phyloP scores from a whole-genome alignment of 164 flowering plant species.

The Tetrastigma voinierianum region DNA sequence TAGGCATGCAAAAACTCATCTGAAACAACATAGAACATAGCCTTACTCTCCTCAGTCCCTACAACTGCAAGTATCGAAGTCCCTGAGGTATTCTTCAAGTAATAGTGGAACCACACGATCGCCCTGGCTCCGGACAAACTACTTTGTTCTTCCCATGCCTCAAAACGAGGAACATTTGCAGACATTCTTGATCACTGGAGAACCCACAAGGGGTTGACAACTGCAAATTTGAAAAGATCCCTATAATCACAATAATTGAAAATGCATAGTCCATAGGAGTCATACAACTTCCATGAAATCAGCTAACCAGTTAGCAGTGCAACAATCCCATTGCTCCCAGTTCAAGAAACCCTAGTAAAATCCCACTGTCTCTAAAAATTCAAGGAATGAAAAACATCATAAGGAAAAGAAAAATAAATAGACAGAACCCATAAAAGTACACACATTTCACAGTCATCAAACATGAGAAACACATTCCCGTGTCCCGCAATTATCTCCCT shows the following conservation, averaged over 20 bases:
- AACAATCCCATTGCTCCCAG: neutral
- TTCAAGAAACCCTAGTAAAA: neutral
- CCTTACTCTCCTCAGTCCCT: slow-evolving; percentile 37
- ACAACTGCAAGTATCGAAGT: slow-evolving; percentile 24
- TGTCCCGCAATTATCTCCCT: neutral
- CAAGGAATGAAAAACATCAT: neutral
- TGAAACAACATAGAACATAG: slow-evolving; percentile 25
- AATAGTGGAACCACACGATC: slow-evolving; percentile 28
- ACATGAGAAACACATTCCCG: too few species aligned
- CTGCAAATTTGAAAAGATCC: slow-evolving; percentile 7
- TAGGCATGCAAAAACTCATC: slow-evolving; percentile 19
- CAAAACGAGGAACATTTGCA: slow-evolving; percentile 12
- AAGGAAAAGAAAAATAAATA: neutral
- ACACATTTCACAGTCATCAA: neutral
- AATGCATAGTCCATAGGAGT: neutral
- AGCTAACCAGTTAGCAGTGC: too few species aligned
- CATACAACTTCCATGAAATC: too few species aligned
- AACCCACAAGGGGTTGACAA: neutral
- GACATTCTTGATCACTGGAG: slow-evolving; percentile 12
- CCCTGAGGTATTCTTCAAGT: slow-evolving; percentile 25
- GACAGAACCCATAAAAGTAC: neutral
- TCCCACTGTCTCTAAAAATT: neutral
- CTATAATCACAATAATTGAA: slow-evolving; percentile 5
- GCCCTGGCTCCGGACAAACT: slow-evolving; percentile 26
- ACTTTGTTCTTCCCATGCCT: slow-evolving; percentile 33